Base-by-base conservation (phyloP, 2,329 filamentous ascomycete genomes). In the Gliomastix tumulicola region DNA sequence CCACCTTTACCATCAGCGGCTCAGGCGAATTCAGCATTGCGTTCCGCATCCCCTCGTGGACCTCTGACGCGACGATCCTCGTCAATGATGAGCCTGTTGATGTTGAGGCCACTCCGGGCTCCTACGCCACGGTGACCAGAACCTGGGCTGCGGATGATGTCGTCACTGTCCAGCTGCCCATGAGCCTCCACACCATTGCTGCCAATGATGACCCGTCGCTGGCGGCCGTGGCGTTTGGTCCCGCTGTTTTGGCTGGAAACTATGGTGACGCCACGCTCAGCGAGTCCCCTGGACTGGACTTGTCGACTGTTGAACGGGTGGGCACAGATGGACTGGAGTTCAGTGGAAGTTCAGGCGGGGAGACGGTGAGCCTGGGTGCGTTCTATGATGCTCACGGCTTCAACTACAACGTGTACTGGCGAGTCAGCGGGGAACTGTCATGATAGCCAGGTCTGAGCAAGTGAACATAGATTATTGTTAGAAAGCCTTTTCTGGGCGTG, bases 11-110 rank as follows among this genome's bases (percentile, higher is more conserved):
- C 2, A 45, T 73, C 6, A 39, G 41, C 3, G 62, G 62, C 4
- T 54, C 56, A 5, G 37, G 45, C 7, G 60, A 54, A 39, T 53
- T 56, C 38, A 55, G 54, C 4, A 49, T 69, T 21, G 50, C 51
- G 4, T 52, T 73, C n/a, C 63, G 69, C 16, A 66, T 73, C 19
- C 69, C 69, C 0, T 50, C 56, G 0, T 74, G 68, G 69, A 58
- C 66, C 0, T 47, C 51, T 0, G 53, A 47, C 0, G 64, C 66
- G 1, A 48, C 50, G 0, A 54, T 73, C 34, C 46, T 45, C 2
- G 44, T 73, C 20, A 73, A 73, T 37, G 66, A 61, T 2, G 41
- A 60, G 18, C 41, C 41, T 1, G 39, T 51, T 15, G 13, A 35
- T 23, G 43, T 62, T 6, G 38, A 40, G 0, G 37, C 49, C 0